Evolutionary conservation across 805 yeast genomes (phyloP), one percentile per base, ranked within the genome.

Genomic region (Suhomyces emberorum): DNA sequence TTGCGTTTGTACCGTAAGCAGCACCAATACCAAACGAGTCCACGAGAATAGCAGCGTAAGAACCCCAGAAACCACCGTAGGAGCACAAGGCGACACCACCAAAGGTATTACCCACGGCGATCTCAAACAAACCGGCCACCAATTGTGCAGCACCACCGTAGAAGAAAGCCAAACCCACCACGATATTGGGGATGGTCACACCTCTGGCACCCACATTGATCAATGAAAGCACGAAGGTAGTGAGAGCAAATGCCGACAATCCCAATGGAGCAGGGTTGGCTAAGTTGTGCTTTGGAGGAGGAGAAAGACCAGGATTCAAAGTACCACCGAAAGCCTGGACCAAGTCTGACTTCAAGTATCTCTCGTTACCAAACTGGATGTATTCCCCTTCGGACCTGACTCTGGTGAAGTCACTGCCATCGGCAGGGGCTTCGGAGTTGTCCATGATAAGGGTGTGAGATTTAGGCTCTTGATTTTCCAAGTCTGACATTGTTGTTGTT

Each of bases 251-350:
- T 17, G 83, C 85, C 19, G 79, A 74, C 40, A 83, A 63, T 11
- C 89, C 91, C 43, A 83, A 63, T 15, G 89, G 89, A 31, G 83
- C 84, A 17, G 91, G 89, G 50, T 83, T 83, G 39, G 82, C 89
- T 44, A 59, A 44, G 43, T 49, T 41, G 35, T 59, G 56, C 25
- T 63, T 52, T 9, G 71, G 69, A 11, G 72, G 68, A 17, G 73
- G 73, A 14, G 68, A 47, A 45, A 64, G 59, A 38, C 72, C 91
- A 16, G 93, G 87, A 47, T 80, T 79, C 55, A 84, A 64, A 14
- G 83, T 72, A 80, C 96, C 96, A 59, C 95, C 96, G 46, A 83
- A 83, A 2, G 91, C 91, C 17, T 60, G 60, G 35, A 67, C 61
- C 38, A 83, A 66, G 34, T 83, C 89, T 35, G 69, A 57, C 48